Conservation (phyloP, 1,139 yeast genomes). For the Casaregolazyma suthepensis region DNA sequence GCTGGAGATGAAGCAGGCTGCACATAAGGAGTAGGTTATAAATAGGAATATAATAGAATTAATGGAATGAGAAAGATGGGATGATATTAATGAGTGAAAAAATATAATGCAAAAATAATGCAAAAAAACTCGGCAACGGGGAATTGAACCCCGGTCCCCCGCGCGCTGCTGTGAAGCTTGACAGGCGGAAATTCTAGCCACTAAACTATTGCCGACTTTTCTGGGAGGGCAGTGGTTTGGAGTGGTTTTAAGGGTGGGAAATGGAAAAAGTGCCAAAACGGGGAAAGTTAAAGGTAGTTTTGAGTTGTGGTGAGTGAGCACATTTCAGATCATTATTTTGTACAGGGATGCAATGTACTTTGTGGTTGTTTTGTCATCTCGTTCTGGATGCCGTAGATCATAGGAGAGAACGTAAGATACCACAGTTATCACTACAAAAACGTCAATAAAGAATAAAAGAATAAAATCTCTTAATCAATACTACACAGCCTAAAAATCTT, state of each 20-base stretch:
- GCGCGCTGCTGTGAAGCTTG: conserved; percentile 14
- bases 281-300: neutral
- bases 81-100: neutral
- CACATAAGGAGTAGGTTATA: neutral
- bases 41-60: neutral
- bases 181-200: conserved; percentile 17
- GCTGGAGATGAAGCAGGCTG: conserved; percentile 27
- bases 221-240: neutral
- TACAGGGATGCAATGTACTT: too few species aligned
- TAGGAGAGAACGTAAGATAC: too few species aligned
- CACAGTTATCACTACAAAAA: too few species aligned
- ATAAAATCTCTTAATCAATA: too few species aligned
- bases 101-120: conserved; percentile 4
- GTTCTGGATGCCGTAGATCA: too few species aligned
- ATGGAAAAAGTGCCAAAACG: neutral
- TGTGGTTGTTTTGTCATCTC: too few species aligned
- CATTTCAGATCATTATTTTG: too few species aligned
- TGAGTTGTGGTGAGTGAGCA: too few species aligned
- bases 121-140: conserved; percentile 16
- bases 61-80: neutral
- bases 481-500: too few species aligned
- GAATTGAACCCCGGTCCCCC: conserved; percentile 18
- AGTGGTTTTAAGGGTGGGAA: neutral
- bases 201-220: conserved; percentile 15
- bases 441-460: too few species aligned